These are phyloP conservation scores for Cystofilobasidium bisporidii DNA, from an alignment of 768 basidiomycete genomes.

Conservation along the genomic window DNA sequence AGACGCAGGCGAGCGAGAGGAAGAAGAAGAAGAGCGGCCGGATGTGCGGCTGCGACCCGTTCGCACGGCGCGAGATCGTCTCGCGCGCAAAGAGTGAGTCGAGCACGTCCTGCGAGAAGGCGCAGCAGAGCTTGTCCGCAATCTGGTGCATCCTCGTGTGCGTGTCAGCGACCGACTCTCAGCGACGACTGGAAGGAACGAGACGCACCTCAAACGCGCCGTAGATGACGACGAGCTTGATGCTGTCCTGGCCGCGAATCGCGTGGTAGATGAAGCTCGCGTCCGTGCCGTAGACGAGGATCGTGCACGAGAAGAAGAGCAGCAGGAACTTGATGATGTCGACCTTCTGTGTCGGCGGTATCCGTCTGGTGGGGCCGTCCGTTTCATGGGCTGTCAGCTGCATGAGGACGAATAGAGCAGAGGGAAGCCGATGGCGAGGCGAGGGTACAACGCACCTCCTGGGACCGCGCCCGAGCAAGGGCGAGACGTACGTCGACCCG, in stretches of 20 bases:
- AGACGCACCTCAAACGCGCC: conserved; percentile 86
- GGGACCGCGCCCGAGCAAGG: background rate
- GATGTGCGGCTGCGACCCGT: conserved; percentile 51
- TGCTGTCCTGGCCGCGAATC: conserved; percentile 94
- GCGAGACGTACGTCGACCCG: conserved; percentile 47
- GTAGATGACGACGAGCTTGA: conserved; percentile 98
- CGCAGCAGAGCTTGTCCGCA: conserved; percentile 83
- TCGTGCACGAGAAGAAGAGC: conserved; percentile 59
- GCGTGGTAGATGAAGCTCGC: conserved; percentile 97
- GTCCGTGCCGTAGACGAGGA: conserved; percentile 76
- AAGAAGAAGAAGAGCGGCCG: conserved; percentile 75
- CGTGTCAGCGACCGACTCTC: background rate
- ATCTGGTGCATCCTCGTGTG: conserved; percentile 52
- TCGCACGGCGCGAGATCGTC: conserved; percentile 54
- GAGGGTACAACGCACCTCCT: too few species aligned
- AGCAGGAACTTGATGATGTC: conserved; percentile 77
- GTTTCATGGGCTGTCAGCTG: conserved; percentile 7
- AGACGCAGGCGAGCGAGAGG: conserved; percentile 69
- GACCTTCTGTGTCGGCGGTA: conserved; percentile 83
- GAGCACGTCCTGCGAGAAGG: conserved; percentile 93
- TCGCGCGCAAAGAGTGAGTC: conserved; percentile 93
- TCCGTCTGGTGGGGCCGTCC: conserved; percentile 28
- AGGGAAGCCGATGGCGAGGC: background rate
- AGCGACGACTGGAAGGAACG: background rate
- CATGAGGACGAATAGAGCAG: background rate